Percentiles rank a stretch among this genome's conserved stretches.
phyloP scores from a whole-genome alignment of 75 land plant genomes.

The Cunninghamia lanceolata region DNA sequence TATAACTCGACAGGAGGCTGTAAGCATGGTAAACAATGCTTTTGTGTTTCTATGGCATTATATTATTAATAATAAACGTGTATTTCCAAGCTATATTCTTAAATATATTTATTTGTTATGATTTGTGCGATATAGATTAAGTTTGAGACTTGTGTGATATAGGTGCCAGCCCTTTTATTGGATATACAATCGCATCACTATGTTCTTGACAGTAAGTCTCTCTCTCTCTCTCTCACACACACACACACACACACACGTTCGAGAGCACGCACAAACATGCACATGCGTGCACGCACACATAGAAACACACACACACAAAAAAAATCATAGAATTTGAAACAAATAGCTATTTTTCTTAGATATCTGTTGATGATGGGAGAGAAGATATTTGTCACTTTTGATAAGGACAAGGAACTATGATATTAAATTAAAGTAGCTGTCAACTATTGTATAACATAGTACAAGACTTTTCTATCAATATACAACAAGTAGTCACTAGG shows the following conservation, averaged over 20 bases:
- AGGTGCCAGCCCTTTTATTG: conserved; percentile 97
- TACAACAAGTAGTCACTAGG: too few species aligned
- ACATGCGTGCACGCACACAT: background rate
- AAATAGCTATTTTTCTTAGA: background rate
- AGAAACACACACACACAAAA: too few species aligned
- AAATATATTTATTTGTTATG: background rate
- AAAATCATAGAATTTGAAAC: background rate
- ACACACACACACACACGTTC: background rate
- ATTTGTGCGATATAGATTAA: background rate
- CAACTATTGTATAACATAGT: too few species aligned
- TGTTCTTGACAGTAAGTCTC: conserved; percentile 90
- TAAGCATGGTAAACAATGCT: conserved; percentile 80
- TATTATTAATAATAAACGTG: background rate
- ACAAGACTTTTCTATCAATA: too few species aligned
- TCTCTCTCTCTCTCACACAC: background rate
- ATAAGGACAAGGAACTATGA: background rate
- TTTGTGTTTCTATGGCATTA: background rate
- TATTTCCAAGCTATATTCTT: background rate
- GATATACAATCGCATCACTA: conserved; percentile 84
- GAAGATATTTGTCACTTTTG: background rate
- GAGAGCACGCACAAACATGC: too few species aligned
- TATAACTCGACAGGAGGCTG: conserved; percentile 97
- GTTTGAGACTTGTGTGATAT: conserved; percentile 21
- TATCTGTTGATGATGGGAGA: too few species aligned
- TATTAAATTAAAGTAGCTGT: background rate